Base-by-base conservation (phyloP, 2,329 filamentous ascomycete genomes). In the Phaeoacremonium minimum region DNA sequence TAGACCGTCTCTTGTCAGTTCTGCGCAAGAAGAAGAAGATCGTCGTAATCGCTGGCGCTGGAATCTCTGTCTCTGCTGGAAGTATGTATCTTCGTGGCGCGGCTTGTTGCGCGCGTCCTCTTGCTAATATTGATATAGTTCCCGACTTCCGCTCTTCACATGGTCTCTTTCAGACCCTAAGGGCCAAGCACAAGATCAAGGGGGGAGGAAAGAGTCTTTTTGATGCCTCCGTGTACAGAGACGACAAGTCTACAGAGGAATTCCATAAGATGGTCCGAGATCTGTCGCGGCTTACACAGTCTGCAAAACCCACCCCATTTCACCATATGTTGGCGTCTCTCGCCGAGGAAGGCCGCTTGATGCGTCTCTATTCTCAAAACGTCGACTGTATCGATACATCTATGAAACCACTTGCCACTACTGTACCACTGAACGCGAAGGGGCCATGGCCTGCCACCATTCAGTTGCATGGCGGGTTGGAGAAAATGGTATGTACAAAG, bases 201-300 rank as follows among this genome's bases (percentile, higher is more conserved):
- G 80, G 85, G 15, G 96, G 93, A 0, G 93, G 93, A 35, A 96
- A 97, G 62, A 83, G 95, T 48, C 75, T 98, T 1, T 98, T 98
- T 56, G 93, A 98, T 64, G 93, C 93, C 35, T 95, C 91, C 7
- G 93, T 98, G 36, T 98, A 98, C 69, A 90, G 88, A 60, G 87
- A 95, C 67, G 84, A 94, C 57, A 75, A 77, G 15, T 87, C 90
- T 11, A 97, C 91, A 1, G 83, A 85, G 16, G 87, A 85, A 9
- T 98, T 98, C 59, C 93, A 98, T 61, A 82, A 85, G 56, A 97
- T 98, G 91, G 88, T 98, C 49, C 85, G 90, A 55, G 83, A 87
- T 52, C 76, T 98, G 51, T 88, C 88, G 30, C 73, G 83, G 39
- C 76, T 90, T 66, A 87, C 87, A 15, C 80, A 82, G 48, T 73